A percentile compares a stretch with the other conserved stretches of the same genome.
These are phyloP conservation scores for Stereum hirsutum DNA, from an alignment of 1,284 basidiomycete genomes.

Conservation along the genomic window DNA sequence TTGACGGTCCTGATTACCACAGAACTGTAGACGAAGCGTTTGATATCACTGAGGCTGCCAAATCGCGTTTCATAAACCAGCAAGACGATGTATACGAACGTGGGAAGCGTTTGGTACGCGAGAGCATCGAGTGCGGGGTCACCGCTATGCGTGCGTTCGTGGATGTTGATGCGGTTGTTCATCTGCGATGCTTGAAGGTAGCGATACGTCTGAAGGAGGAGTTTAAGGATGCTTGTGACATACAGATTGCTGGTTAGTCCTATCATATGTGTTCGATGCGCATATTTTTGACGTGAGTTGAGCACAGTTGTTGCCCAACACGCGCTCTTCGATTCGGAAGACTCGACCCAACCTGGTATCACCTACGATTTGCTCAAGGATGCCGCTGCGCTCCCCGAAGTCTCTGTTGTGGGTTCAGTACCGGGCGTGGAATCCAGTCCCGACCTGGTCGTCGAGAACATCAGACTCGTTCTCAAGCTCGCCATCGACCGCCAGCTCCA, in stretches of 20 bases:
- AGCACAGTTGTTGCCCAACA: constrained; percentile 58
- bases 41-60: constrained; percentile 38
- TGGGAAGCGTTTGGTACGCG: constrained; percentile 40
- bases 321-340: constrained; percentile 32
- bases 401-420: constrained; percentile 50
- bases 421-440: constrained; percentile 49
- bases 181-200: constrained; percentile 38
- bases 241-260: constrained; percentile 44
- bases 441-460: constrained; percentile 40
- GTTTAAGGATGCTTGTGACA: constrained; percentile 35
- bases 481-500: constrained; percentile 30
- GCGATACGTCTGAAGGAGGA: constrained; percentile 38
- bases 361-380: constrained; percentile 35
- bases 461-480: constrained; percentile 38
- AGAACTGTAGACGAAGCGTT: constrained; percentile 52
- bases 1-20: constrained; percentile 7
- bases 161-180: constrained; percentile 48
- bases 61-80: constrained; percentile 33
- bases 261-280: background rate
- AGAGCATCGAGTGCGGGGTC: constrained; percentile 50
- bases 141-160: constrained; percentile 60
- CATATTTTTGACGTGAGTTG: no score
- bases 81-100: constrained; percentile 37
- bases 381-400: constrained; percentile 26
- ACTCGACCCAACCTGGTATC: constrained; percentile 25